Percentiles rank a stretch among this genome's conserved stretches.
Evolutionary conservation across 1,284 basidiomycete genomes (phyloP).

Genomic region (Schizophyllum commune): DNA sequence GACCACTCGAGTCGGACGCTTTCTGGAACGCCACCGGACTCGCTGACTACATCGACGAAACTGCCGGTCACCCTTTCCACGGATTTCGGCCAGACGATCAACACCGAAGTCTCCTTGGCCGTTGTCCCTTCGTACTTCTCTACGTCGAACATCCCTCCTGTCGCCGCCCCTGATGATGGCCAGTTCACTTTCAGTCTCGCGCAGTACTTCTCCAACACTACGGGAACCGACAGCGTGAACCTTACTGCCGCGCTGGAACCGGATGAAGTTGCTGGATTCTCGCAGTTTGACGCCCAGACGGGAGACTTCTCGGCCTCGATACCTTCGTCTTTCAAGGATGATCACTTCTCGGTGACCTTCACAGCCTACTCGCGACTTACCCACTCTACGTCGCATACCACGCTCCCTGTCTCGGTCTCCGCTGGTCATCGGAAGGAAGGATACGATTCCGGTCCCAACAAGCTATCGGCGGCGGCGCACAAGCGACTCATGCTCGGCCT

Average conservation of each 20-base stretch:
- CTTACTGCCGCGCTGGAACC: constrained; percentile 49
- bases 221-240: constrained; percentile 29
- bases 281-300: constrained; percentile 39
- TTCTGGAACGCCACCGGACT: constrained; percentile 50
- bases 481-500: constrained; percentile 48
- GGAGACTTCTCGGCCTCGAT: constrained; percentile 24
- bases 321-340: constrained; percentile 5
- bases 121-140: constrained; percentile 68
- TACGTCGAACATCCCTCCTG: constrained; percentile 43
- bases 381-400: constrained; percentile 64
- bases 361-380: constrained; percentile 57
- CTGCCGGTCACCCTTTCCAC: constrained; percentile 46
- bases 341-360: constrained; percentile 45
- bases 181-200: constrained; percentile 40
- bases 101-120: constrained; percentile 53
- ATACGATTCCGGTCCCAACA: constrained; percentile 21
- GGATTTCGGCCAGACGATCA: constrained; percentile 57
- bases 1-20: constrained; percentile 47
- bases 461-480: constrained; percentile 34
- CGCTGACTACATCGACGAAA: constrained; percentile 39
- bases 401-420: constrained; percentile 45
- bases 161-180: constrained; percentile 38
- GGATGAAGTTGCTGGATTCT: constrained; percentile 32
- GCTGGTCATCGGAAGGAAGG: constrained; percentile 24
- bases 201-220: constrained; percentile 45